Conservation (phyloP, 176 grass and related monocot species). For the Saccharum spontaneum region DNA sequence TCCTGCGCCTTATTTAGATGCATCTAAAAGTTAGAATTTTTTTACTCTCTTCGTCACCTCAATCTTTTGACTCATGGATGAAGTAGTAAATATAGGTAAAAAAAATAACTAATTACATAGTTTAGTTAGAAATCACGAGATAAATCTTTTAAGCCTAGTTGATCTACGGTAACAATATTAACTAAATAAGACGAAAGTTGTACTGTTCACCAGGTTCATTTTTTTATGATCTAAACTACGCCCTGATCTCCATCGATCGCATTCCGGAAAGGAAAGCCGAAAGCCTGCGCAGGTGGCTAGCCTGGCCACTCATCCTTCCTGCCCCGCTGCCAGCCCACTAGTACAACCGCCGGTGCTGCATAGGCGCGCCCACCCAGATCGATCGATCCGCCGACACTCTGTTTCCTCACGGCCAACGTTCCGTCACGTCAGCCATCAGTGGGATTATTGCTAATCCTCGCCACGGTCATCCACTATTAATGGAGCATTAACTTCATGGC, state of each 20-base stretch:
- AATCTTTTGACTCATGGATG: too few species aligned
- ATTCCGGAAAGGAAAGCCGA: not conserved
- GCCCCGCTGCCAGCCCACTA: not conserved
- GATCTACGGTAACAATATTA: too few species aligned
- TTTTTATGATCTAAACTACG: too few species aligned
- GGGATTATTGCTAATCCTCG: not conserved
- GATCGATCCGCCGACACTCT: not conserved
- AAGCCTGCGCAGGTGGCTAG: not conserved
- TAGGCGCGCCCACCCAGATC: not conserved
- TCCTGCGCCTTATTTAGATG: too few species aligned
- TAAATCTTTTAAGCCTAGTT: too few species aligned
- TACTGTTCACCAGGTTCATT: too few species aligned
- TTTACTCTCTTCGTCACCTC: too few species aligned
- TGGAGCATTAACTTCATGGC: not conserved
- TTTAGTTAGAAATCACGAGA: too few species aligned
- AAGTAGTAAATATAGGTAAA: too few species aligned
- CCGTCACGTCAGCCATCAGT: not conserved
- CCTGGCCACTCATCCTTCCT: not conserved
- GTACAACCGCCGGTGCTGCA: not conserved
- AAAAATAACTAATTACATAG: too few species aligned
- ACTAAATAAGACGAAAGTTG: too few species aligned
- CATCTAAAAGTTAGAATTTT: too few species aligned
- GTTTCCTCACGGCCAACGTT: not conserved
- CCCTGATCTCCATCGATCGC: not conserved
- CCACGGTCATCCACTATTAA: not conserved